Evolutionary conservation across 208 protist species (phyloP).

Genomic region (Leishmania aethiopica): DNA sequence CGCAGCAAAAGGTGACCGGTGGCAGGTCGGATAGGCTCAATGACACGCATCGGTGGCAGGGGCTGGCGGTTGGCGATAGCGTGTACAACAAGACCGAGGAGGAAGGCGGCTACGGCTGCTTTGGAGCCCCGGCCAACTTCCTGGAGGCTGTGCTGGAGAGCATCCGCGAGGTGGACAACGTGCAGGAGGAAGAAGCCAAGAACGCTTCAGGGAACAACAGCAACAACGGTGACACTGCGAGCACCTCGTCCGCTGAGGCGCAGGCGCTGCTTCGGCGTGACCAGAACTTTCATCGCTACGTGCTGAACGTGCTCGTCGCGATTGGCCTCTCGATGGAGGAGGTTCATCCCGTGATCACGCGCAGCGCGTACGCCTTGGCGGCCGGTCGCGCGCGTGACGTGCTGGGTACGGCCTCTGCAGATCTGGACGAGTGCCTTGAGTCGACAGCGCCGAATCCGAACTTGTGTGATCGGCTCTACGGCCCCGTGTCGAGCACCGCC

Average conservation of each 20-base stretch:
- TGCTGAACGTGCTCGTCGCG: slow-evolving; percentile 56
- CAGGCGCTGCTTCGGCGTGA: slow-evolving; percentile 35
- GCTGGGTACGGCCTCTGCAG: slow-evolving; percentile 30
- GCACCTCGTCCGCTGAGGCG: slow-evolving; percentile 8
- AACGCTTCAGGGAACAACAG: slow-evolving; percentile 9
- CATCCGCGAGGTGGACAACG: slow-evolving; percentile 34
- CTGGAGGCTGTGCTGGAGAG: slow-evolving; percentile 32
- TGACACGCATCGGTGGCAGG: background rate
- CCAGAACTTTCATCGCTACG: slow-evolving; percentile 50
- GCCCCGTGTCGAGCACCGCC: background rate
- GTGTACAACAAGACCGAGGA: slow-evolving; percentile 2
- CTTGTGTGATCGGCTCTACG: slow-evolving; percentile 26
- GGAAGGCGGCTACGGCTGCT: slow-evolving; percentile 12
- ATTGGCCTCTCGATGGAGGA: slow-evolving; percentile 61
- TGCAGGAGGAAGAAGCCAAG: slow-evolving; percentile 9
- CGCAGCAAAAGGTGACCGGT: background rate
- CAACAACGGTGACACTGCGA: slow-evolving; percentile 20
- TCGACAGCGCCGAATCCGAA: slow-evolving; percentile 4
- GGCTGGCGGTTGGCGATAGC: slow-evolving; percentile 16
- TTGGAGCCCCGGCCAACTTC: slow-evolving; percentile 12
- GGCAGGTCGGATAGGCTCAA: background rate
- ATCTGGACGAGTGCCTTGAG: slow-evolving; percentile 32
- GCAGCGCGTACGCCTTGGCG: slow-evolving; percentile 42
- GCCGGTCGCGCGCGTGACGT: slow-evolving; percentile 35
- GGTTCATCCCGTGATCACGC: slow-evolving; percentile 40